Evolutionary conservation across 768 basidiomycete genomes (phyloP).

Genomic region (Collybiopsis confluens): DNA sequence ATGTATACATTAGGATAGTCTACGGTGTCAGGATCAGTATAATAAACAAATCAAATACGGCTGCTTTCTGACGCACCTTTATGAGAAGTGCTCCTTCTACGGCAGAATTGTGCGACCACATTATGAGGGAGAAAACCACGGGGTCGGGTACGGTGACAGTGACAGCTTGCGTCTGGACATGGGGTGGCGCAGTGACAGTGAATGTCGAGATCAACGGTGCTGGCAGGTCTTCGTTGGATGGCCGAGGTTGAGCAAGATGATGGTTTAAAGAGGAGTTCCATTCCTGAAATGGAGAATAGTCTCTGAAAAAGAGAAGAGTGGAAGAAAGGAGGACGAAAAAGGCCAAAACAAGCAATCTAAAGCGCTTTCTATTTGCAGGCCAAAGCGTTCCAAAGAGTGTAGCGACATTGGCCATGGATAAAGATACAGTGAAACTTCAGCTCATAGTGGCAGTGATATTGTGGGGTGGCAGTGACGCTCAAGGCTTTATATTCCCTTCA

Average conservation of each 20-base stretch:
- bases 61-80: slow-evolving; percentile 30
- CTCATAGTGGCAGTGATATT: too few relatives aligned
- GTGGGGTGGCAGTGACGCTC: too few relatives aligned
- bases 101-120: slow-evolving; percentile 39
- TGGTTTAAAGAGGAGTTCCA: neutral
- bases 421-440: too few relatives aligned
- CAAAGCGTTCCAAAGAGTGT: neutral
- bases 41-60: too few relatives aligned
- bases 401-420: neutral
- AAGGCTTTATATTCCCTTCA: too few relatives aligned
- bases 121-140: slow-evolving; percentile 38
- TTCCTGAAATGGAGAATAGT: neutral
- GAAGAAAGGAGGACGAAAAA: neutral
- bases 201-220: neutral
- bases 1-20: slow-evolving; percentile 36
- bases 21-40: slow-evolving; percentile 12
- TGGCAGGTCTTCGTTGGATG: neutral
- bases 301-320: neutral
- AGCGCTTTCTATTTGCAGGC: neutral
- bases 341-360: neutral
- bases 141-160: slow-evolving; percentile 20
- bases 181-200: neutral
- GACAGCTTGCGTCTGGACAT: slow-evolving; percentile 10
- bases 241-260: neutral
- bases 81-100: slow-evolving; percentile 37